Evolutionary conservation across 2,329 filamentous ascomycete genomes (phyloP).

Genomic region (Ophiostoma ulmi): DNA sequence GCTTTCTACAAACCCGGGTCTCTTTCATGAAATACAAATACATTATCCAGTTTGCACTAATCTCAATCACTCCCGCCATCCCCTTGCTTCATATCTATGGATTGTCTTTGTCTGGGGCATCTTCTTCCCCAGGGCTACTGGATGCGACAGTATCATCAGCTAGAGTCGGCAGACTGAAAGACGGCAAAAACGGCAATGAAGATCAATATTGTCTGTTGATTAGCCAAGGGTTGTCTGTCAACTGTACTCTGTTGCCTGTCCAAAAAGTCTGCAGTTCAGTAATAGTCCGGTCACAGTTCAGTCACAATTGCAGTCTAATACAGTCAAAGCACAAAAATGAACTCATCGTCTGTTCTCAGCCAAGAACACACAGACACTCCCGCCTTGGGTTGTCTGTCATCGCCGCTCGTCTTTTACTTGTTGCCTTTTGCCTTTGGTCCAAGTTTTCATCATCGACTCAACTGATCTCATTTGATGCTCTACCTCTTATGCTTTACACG

Average conservation of each 20-base stretch:
- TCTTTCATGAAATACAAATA: neutral
- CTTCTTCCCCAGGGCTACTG: conserved; percentile 13
- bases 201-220: neutral
- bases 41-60: neutral
- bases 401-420: neutral
- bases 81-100: conserved; percentile 14
- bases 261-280: neutral
- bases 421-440: neutral
- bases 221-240: too few species aligned
- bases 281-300: neutral
- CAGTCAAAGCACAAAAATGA: conserved; percentile 12
- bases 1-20: neutral
- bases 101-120: conserved; percentile 4
- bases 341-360: conserved; percentile 4
- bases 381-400: conserved; percentile 9
- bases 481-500: neutral
- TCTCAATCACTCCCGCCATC: neutral
- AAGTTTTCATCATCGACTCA: neutral
- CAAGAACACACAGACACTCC: conserved; percentile 13
- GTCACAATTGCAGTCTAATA: conserved; percentile 8
- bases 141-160: conserved; percentile 13
- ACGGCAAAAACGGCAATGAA: neutral
- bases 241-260: neutral
- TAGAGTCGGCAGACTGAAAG: conserved; percentile 5
- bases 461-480: neutral